Conservation (phyloP, 1,284 basidiomycete genomes). For the Pascua guehoae region DNA sequence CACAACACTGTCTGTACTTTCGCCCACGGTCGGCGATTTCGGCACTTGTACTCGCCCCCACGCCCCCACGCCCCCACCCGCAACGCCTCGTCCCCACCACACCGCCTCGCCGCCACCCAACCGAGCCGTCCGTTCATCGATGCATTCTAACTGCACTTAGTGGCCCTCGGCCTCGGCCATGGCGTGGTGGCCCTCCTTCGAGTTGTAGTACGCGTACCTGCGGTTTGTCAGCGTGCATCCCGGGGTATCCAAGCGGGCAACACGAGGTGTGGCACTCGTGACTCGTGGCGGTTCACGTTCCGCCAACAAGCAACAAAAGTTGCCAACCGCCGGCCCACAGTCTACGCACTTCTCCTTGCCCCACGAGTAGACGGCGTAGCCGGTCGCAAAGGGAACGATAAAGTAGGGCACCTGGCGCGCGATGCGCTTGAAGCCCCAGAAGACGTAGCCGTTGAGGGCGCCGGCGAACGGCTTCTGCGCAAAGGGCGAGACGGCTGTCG, state of each 20-base stretch:
- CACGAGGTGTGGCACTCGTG: neutral
- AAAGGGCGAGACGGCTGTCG: constrained; percentile 73
- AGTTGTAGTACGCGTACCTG: constrained; percentile 48
- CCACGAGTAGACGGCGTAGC: constrained; percentile 79
- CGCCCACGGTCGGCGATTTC: too few species aligned
- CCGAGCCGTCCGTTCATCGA: neutral
- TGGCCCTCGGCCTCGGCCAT: constrained; percentile 32
- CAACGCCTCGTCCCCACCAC: too few species aligned
- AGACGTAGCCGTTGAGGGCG: constrained; percentile 69
- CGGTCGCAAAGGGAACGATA: constrained; percentile 68
- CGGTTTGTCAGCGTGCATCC: constrained; percentile 5
- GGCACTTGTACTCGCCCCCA: too few species aligned
- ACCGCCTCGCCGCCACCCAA: too few species aligned
- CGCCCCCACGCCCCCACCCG: too few species aligned
- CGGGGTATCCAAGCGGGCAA: neutral
- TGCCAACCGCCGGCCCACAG: neutral
- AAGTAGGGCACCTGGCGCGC: constrained; percentile 74
- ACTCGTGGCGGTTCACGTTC: too few species aligned
- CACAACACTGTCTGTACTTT: too few species aligned
- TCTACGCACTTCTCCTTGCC: constrained; percentile 58
- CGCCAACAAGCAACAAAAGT: neutral
- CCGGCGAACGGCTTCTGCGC: constrained; percentile 69
- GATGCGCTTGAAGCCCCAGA: constrained; percentile 80
- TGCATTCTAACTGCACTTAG: constrained; percentile 20
- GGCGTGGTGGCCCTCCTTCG: constrained; percentile 48